These are phyloP conservation scores for Ustilago nuda DNA, from an alignment of 1,284 basidiomycete species.

Conservation along the genomic window DNA sequence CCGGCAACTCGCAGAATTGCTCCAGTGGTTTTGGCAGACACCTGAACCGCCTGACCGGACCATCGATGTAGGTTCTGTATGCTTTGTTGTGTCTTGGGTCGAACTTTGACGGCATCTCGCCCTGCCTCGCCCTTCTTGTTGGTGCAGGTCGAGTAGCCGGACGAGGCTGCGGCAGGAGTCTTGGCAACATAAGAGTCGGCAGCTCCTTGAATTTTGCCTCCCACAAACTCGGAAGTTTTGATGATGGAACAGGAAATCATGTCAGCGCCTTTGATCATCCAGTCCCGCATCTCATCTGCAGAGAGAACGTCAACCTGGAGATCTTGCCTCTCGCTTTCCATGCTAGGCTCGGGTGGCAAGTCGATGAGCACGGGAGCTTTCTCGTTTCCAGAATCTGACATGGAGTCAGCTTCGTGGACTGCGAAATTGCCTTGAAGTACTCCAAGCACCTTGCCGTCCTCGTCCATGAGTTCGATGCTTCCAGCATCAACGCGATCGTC, in stretches of 20 bases:
- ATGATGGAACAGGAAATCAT: slow-evolving; percentile 63
- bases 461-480: slow-evolving; percentile 56
- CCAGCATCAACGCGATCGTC: slow-evolving; percentile 45
- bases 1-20: slow-evolving; percentile 63
- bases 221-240: slow-evolving; percentile 58
- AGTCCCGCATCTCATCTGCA: slow-evolving; percentile 44
- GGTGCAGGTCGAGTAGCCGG: slow-evolving; percentile 20
- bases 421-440: slow-evolving; percentile 45
- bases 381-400: slow-evolving; percentile 52
- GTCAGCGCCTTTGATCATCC: slow-evolving; percentile 58
- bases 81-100: slow-evolving; percentile 30
- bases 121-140: slow-evolving; percentile 33
- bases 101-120: slow-evolving; percentile 30
- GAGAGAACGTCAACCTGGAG: slow-evolving; percentile 42
- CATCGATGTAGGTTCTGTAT: slow-evolving; percentile 36
- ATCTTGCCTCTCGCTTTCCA: slow-evolving; percentile 29
- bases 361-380: slow-evolving; percentile 61
- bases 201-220: slow-evolving; percentile 50
- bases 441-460: slow-evolving; percentile 56
- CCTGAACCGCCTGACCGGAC: slow-evolving; percentile 48
- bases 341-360: slow-evolving; percentile 40
- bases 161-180: slow-evolving; percentile 32
- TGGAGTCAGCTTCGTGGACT: slow-evolving; percentile 37
- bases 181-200: slow-evolving; percentile 57
- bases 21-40: slow-evolving; percentile 58